These are phyloP conservation scores for Solanum aculeatissimum DNA, from an alignment of 305 asterid genomes.

Conservation along the genomic window DNA sequence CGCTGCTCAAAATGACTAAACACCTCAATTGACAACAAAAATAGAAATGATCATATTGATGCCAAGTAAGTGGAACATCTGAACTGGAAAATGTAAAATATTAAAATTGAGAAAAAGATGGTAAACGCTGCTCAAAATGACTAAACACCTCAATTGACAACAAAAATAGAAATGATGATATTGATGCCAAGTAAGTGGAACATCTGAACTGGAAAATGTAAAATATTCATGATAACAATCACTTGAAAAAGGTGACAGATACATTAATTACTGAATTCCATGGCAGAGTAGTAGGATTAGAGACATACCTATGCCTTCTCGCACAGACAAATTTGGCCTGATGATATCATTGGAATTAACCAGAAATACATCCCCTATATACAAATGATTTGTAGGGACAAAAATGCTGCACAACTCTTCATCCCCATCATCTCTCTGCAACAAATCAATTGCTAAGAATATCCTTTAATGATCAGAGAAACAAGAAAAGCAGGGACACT, in stretches of 20 bases:
- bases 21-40: background rate
- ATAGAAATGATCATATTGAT: background rate
- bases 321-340: slow-evolving; percentile 81
- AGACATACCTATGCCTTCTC: slow-evolving; percentile 81
- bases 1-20: background rate
- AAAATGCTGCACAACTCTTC: slow-evolving; percentile 87
- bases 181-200: background rate
- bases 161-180: background rate
- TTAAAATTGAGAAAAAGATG: too few relatives aligned
- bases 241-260: background rate
- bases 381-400: slow-evolving; percentile 91
- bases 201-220: background rate
- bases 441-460: background rate
- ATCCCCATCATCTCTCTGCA: slow-evolving; percentile 73
- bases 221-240: background rate
- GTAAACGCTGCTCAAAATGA: background rate
- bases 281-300: slow-evolving; percentile 1
- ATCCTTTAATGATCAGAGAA: slow-evolving; percentile 1
- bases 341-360: slow-evolving; percentile 76
- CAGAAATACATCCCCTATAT: slow-evolving; percentile 83
- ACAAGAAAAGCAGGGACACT: background rate
- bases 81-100: background rate
- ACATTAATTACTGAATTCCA: background rate
- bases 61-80: background rate
- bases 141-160: background rate